Evolutionary conservation across 345 rosid genomes (phyloP).

Genomic region (Aquilaria malaccensis): DNA sequence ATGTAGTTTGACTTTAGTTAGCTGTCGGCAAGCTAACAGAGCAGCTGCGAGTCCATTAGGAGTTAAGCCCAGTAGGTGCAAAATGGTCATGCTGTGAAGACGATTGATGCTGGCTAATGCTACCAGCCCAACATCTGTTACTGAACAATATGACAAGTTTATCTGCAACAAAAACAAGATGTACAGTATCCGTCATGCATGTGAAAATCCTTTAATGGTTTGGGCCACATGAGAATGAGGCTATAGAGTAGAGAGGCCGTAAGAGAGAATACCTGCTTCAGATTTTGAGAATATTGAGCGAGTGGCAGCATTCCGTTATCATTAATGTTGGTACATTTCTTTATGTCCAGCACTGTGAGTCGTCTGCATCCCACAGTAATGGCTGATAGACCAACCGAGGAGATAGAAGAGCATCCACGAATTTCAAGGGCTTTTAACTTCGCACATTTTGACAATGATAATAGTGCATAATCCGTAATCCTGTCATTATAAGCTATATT

Average conservation of each 20-base stretch:
- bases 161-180: constrained; percentile 23
- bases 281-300: constrained; percentile 32
- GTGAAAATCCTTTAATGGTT: background rate
- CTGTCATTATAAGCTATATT: constrained; percentile 38
- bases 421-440: constrained; percentile 27
- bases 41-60: constrained; percentile 43
- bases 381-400: constrained; percentile 32
- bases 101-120: constrained; percentile 29
- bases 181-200: background rate
- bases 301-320: constrained; percentile 38
- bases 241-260: background rate
- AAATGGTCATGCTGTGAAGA: constrained; percentile 33
- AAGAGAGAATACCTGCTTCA: constrained; percentile 28
- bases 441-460: constrained; percentile 30
- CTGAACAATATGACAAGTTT: constrained; percentile 39
- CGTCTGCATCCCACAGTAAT: constrained; percentile 31
- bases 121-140: constrained; percentile 34
- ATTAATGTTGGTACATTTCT: constrained; percentile 32
- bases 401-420: constrained; percentile 36
- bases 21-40: constrained; percentile 31
- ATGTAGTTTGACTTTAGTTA: constrained; percentile 39
- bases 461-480: constrained; percentile 31
- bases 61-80: constrained; percentile 29
- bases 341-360: constrained; percentile 33
- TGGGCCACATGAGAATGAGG: background rate